phyloP scores from a whole-genome alignment of 345 rosid genomes.

The Pugionium cornutum region DNA sequence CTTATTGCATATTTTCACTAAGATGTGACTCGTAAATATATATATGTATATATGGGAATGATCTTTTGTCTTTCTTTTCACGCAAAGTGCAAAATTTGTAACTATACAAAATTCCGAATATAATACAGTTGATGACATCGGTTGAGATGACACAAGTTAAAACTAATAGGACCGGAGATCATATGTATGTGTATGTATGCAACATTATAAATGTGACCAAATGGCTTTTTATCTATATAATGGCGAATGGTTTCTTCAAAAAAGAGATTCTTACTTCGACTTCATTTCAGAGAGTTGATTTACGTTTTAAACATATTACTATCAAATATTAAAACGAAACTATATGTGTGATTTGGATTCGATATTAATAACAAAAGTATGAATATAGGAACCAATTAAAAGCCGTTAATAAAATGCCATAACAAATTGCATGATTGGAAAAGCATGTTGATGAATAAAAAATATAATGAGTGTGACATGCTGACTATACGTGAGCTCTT shows the following conservation, averaged over 20 bases:
- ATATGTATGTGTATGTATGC: too few species aligned
- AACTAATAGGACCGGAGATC: too few species aligned
- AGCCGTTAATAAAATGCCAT: slow-evolving; percentile 19
- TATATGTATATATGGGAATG: slow-evolving; percentile 10
- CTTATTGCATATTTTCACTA: not conserved
- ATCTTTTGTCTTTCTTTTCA: slow-evolving; percentile 35
- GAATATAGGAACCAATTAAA: not conserved
- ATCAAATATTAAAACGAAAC: too few species aligned
- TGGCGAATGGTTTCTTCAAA: too few species aligned
- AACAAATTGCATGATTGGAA: slow-evolving; percentile 22
- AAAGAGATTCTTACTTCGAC: too few species aligned
- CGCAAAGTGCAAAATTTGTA: slow-evolving; percentile 30
- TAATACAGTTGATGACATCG: slow-evolving; percentile 16
- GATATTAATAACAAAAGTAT: too few species aligned
- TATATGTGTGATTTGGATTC: too few species aligned
- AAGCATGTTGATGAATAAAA: slow-evolving; percentile 30
- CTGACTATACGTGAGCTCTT: slow-evolving; percentile 33
- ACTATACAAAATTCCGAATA: not conserved
- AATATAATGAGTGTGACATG: slow-evolving; percentile 23
- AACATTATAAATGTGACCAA: not conserved
- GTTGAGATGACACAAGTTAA: not conserved
- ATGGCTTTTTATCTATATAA: too few species aligned
- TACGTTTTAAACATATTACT: too few species aligned
- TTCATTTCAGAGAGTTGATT: too few species aligned
- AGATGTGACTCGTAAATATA: slow-evolving; percentile 13